These are phyloP conservation scores for Suhomyces guaymorum DNA, from an alignment of 1,139 yeast genomes.

Conservation along the genomic window DNA sequence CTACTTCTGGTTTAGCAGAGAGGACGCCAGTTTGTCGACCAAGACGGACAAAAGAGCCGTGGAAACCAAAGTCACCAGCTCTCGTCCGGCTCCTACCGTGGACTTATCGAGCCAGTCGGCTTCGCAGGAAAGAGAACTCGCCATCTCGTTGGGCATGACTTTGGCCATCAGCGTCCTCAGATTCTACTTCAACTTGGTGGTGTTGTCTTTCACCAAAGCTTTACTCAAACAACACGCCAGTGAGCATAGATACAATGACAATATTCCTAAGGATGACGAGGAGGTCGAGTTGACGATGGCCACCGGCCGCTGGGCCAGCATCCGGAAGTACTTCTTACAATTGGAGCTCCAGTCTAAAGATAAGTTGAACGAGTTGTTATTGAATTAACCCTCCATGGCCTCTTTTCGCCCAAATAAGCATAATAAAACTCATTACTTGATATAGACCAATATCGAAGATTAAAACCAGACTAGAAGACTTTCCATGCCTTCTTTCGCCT, in stretches of 20 bases:
- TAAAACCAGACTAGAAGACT: too few relatives aligned
- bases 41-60: conserved; percentile 3
- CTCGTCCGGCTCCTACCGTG: not conserved
- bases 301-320: conserved; percentile 24
- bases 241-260: conserved; percentile 24
- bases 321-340: conserved; percentile 26
- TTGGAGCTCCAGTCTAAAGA: conserved; percentile 37
- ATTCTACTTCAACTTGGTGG: conserved; percentile 64
- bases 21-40: conserved; percentile 23
- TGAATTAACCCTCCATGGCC: conserved; percentile 6
- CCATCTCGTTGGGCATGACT: conserved; percentile 61
- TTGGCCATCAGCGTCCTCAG: conserved; percentile 55
- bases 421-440: too few relatives aligned
- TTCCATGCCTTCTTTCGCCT: too few relatives aligned
- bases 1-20: conserved; percentile 68
- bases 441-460: too few relatives aligned
- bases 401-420: too few relatives aligned
- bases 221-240: conserved; percentile 37
- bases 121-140: conserved; percentile 68
- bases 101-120: conserved; percentile 57
- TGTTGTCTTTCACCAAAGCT: conserved; percentile 59
- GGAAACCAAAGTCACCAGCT: not conserved
- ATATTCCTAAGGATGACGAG: conserved; percentile 25
- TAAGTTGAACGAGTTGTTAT: conserved; percentile 25
- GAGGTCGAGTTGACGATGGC: conserved; percentile 28